These are phyloP conservation scores for Backusella psychrophila DNA, from an alignment of 192 early-diverging fungal genomes.

Conservation along the genomic window DNA sequence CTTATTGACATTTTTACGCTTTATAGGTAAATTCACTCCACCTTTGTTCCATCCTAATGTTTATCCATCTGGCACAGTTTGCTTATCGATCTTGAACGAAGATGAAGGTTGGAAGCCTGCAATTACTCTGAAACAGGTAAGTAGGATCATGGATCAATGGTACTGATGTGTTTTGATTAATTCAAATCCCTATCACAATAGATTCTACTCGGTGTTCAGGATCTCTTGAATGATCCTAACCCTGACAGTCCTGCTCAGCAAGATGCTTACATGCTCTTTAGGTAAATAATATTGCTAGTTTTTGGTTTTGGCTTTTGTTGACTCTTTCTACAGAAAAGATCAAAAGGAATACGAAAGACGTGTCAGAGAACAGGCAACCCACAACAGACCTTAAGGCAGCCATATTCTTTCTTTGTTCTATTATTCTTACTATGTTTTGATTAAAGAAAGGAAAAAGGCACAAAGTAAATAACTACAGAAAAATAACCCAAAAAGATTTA, in stretches of 20 bases:
- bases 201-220: constrained; percentile 92
- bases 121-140: constrained; percentile 92
- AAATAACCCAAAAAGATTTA: background rate
- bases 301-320: background rate
- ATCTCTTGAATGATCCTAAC: constrained; percentile 90
- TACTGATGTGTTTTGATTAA: background rate
- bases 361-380: constrained; percentile 23
- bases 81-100: constrained; percentile 94
- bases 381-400: constrained; percentile 3
- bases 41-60: constrained; percentile 94
- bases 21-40: constrained; percentile 65
- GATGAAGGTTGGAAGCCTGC: constrained; percentile 95
- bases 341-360: constrained; percentile 33
- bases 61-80: constrained; percentile 97
- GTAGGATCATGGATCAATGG: background rate
- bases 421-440: background rate
- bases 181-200: constrained; percentile 20
- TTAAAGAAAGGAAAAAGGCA: background rate
- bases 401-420: background rate
- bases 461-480: background rate
- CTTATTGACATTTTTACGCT: background rate
- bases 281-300: constrained; percentile 39
- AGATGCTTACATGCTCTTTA: constrained; percentile 79
- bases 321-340: constrained; percentile 22
- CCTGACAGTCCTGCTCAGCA: constrained; percentile 84